phyloP scores from a whole-genome alignment of 129 eudicot genomes.

The Gnaphalium uliginosum region DNA sequence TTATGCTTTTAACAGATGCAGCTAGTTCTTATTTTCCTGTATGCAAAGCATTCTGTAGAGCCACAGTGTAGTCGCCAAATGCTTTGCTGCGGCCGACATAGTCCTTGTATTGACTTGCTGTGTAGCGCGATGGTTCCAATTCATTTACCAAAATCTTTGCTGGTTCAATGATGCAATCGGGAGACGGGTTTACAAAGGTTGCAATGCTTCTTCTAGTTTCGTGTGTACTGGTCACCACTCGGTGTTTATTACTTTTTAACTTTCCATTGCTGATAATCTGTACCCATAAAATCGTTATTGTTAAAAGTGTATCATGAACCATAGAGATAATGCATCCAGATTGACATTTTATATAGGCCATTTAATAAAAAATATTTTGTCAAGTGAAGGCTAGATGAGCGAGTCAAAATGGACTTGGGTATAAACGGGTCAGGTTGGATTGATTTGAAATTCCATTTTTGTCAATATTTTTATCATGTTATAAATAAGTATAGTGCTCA shows the following conservation, averaged over 20 bases:
- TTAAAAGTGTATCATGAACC: background rate
- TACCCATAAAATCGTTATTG: background rate
- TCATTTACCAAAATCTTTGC: slow-evolving; percentile 56
- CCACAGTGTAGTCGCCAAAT: slow-evolving; percentile 45
- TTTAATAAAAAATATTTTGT: background rate
- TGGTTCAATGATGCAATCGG: slow-evolving; percentile 58
- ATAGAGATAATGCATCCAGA: background rate
- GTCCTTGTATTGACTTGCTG: slow-evolving; percentile 45
- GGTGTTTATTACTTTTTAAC: slow-evolving; percentile 61
- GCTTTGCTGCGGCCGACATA: slow-evolving; percentile 39
- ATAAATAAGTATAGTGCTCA: background rate
- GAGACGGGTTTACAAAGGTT: slow-evolving; percentile 55
- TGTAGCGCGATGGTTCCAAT: slow-evolving; percentile 52
- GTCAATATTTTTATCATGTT: background rate
- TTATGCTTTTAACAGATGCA: background rate
- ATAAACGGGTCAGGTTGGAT: background rate
- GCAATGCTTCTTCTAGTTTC: slow-evolving; percentile 48
- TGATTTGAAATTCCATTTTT: background rate
- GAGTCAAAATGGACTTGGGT: background rate
- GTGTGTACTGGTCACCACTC: slow-evolving; percentile 55
- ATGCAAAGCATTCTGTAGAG: slow-evolving; percentile 29
- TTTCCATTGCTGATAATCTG: slow-evolving; percentile 77
- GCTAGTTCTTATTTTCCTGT: background rate
- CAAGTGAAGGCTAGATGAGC: background rate
- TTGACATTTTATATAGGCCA: background rate